Percentiles rank a stretch among this genome's conserved stretches.
These are phyloP conservation scores for Aspergillus carbonarius DNA, from an alignment of 2,329 filamentous ascomycete genomes.

Conservation along the genomic window DNA sequence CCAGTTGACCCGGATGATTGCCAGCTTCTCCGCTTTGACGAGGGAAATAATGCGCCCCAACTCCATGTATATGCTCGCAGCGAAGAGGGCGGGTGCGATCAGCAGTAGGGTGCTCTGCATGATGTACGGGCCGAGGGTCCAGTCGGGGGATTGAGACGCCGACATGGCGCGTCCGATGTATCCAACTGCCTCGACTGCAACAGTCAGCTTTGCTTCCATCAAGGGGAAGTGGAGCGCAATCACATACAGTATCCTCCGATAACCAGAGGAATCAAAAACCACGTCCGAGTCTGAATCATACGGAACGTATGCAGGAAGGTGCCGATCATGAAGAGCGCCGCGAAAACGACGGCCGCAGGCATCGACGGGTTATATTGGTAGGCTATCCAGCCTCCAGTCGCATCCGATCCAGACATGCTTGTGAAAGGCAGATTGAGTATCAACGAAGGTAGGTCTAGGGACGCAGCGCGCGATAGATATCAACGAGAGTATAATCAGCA, in stretches of 20 bases:
- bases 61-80: slow-evolving; percentile 31
- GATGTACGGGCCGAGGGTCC: slow-evolving; percentile 25
- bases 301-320: neutral
- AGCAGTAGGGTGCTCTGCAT: slow-evolving; percentile 29
- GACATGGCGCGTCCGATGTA: slow-evolving; percentile 53
- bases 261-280: neutral
- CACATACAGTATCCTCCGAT: neutral
- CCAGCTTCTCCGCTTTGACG: slow-evolving; percentile 21
- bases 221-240: neutral
- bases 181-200: slow-evolving; percentile 52
- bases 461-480: no score
- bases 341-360: neutral
- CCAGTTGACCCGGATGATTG: slow-evolving; percentile 24
- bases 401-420: neutral
- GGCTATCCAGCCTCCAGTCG: neutral
- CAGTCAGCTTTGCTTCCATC: no score
- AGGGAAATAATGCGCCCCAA: slow-evolving; percentile 24
- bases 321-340: neutral
- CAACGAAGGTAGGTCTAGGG: no score
- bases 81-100: slow-evolving; percentile 25
- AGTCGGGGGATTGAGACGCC: slow-evolving; percentile 31
- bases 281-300: neutral
- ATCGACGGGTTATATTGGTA: neutral
- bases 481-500: no score
- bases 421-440: neutral